Percentiles rank a stretch among this genome's conserved stretches.
Evolutionary conservation across 768 basidiomycete species (phyloP).

Genomic region (Wakefieldia striispora): DNA sequence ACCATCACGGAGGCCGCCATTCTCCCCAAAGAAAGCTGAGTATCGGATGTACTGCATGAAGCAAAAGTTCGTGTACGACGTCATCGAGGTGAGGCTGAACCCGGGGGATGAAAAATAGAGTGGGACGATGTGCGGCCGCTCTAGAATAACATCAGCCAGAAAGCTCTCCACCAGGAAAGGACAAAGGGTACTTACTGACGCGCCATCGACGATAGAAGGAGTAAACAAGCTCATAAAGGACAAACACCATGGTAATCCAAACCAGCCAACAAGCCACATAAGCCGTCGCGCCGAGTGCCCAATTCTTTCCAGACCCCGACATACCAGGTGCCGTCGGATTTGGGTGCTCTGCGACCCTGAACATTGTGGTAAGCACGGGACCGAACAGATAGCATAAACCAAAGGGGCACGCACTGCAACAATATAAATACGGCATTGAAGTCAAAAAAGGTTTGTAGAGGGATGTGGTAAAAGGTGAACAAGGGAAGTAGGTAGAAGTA

Average conservation of each 20-base stretch:
- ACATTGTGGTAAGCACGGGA: constrained; percentile 12
- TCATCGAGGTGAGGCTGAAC: constrained; percentile 70
- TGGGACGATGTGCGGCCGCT: constrained; percentile 78
- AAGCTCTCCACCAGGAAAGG: constrained; percentile 10
- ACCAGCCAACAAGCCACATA: constrained; percentile 80
- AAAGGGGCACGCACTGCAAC: constrained; percentile 61
- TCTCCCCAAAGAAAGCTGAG: constrained; percentile 60
- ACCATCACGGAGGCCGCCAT: constrained; percentile 49
- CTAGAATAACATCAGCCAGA: constrained; percentile 38
- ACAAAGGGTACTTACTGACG: constrained; percentile 55
- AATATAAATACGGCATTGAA: constrained; percentile 85
- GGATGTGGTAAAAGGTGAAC: constrained; percentile 67
- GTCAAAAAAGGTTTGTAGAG: constrained; percentile 82
- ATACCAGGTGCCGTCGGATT: constrained; percentile 67
- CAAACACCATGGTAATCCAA: constrained; percentile 69
- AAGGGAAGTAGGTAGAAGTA: constrained; percentile 73
- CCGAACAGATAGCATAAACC: neutral
- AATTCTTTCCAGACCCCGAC: constrained; percentile 70
- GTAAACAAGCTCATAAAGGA: constrained; percentile 76
- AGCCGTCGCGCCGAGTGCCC: constrained; percentile 80
- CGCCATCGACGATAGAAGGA: constrained; percentile 77
- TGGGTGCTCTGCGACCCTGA: constrained; percentile 72
- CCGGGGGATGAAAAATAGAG: constrained; percentile 82
- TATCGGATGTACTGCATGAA: constrained; percentile 79
- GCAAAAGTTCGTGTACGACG: constrained; percentile 80